These are phyloP conservation scores for Heritiera fomes DNA, from an alignment of 345 rosid species.

Conservation along the genomic window DNA sequence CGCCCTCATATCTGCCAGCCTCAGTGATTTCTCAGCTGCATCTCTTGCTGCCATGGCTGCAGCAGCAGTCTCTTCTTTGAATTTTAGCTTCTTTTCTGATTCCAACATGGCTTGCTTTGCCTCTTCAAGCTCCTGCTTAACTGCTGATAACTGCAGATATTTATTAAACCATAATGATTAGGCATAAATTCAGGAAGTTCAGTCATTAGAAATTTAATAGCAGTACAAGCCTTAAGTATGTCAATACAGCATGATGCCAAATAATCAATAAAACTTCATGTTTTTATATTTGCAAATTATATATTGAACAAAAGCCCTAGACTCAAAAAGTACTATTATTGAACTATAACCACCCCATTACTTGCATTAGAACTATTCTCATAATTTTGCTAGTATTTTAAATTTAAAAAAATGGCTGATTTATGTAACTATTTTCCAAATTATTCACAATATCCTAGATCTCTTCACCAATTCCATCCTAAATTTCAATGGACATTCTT, in stretches of 20 bases:
- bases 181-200: neutral
- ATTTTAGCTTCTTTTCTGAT: constrained; percentile 36
- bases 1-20: constrained; percentile 81
- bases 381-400: neutral
- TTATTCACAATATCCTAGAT: neutral
- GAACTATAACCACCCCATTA: too few relatives aligned
- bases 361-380: neutral
- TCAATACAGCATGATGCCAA: neutral
- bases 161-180: constrained; percentile 14
- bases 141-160: constrained; percentile 55
- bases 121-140: constrained; percentile 86
- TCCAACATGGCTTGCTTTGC: constrained; percentile 71
- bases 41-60: constrained; percentile 99
- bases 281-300: neutral
- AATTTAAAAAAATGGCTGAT: neutral
- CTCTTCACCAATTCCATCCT: neutral
- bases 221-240: neutral
- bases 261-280: neutral
- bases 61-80: constrained; percentile 79
- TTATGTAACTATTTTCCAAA: neutral
- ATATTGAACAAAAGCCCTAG: neutral
- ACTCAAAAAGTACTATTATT: neutral
- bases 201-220: neutral
- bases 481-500: neutral
- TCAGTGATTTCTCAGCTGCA: constrained; percentile 93